These are phyloP conservation scores for Chytriomyces sp. DNA, from an alignment of 192 early-diverging fungal species.

Conservation along the genomic window DNA sequence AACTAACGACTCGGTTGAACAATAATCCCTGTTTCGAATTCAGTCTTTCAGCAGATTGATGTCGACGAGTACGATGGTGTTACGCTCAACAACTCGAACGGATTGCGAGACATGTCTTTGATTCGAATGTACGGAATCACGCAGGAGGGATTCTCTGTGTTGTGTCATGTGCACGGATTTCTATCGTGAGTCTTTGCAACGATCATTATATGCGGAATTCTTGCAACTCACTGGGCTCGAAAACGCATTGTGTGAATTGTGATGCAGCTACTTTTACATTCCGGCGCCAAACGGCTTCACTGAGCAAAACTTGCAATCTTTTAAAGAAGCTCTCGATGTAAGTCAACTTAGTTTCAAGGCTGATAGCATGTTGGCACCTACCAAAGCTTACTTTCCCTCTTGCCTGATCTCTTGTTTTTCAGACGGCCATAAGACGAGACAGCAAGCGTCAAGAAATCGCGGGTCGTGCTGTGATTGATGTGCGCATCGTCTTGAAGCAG, in stretches of 20 bases:
- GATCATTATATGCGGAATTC: background rate
- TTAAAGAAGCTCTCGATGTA: conserved; percentile 63
- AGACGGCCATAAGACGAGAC: conserved; percentile 25
- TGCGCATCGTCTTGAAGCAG: conserved; percentile 79
- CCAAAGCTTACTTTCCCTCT: background rate
- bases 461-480: conserved; percentile 53
- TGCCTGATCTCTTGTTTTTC: background rate
- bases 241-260: too few species aligned
- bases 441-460: conserved; percentile 21
- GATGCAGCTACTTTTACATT: conserved; percentile 82
- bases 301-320: conserved; percentile 59
- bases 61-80: conserved; percentile 79
- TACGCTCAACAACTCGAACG: conserved; percentile 20
- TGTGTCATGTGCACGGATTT: conserved; percentile 90
- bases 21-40: background rate
- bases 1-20: background rate
- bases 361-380: background rate
- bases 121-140: conserved; percentile 88
- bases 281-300: conserved; percentile 83
- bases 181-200: conserved; percentile 51
- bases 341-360: background rate
- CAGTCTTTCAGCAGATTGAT: conserved; percentile 96
- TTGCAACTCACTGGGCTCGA: background rate
- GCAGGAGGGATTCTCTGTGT: conserved; percentile 83
- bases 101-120: conserved; percentile 54